These are phyloP conservation scores for Candida germanica DNA, from an alignment of 805 yeast genomes.

Conservation along the genomic window DNA sequence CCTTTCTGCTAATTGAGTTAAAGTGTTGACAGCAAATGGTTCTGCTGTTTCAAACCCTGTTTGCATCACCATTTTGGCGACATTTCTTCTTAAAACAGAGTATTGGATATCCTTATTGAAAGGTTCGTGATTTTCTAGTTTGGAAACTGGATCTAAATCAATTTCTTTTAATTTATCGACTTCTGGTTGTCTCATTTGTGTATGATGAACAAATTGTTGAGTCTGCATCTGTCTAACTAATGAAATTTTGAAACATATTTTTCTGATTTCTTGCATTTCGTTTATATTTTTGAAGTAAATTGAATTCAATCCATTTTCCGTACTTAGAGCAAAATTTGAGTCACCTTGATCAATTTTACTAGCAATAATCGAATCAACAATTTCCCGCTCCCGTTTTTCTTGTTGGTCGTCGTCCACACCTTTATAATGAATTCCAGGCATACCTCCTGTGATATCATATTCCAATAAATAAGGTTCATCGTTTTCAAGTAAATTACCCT, in stretches of 20 bases:
- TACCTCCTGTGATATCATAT: slow-evolving; percentile 77
- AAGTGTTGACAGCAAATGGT: slow-evolving; percentile 68
- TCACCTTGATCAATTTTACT: slow-evolving; percentile 18
- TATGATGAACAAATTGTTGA: slow-evolving; percentile 68
- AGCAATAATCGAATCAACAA: slow-evolving; percentile 31
- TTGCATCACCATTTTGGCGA: slow-evolving; percentile 82
- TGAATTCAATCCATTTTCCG: slow-evolving; percentile 56
- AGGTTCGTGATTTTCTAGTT: slow-evolving; percentile 65
- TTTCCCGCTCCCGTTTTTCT: slow-evolving; percentile 31
- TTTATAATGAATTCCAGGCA: slow-evolving; percentile 60
- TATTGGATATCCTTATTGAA: slow-evolving; percentile 59
- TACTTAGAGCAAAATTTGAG: slow-evolving; percentile 33
- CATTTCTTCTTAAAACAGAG: slow-evolving; percentile 62
- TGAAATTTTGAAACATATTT: slow-evolving; percentile 82
- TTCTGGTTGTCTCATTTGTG: slow-evolving; percentile 70
- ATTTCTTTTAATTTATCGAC: slow-evolving; percentile 57
- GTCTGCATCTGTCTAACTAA: slow-evolving; percentile 88
- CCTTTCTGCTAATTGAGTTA: slow-evolving; percentile 81
- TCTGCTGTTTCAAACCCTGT: slow-evolving; percentile 88
- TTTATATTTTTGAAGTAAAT: slow-evolving; percentile 63
- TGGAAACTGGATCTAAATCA: slow-evolving; percentile 83
- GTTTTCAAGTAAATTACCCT: slow-evolving; percentile 47
- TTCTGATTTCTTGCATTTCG: slow-evolving; percentile 84
- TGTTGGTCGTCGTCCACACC: slow-evolving; percentile 50
- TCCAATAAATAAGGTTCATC: slow-evolving; percentile 71